Percentiles rank a stretch among this genome's conserved stretches.
phyloP scores from a whole-genome alignment of 192 early-diverging fungal species.

The Coemansia sp. region DNA sequence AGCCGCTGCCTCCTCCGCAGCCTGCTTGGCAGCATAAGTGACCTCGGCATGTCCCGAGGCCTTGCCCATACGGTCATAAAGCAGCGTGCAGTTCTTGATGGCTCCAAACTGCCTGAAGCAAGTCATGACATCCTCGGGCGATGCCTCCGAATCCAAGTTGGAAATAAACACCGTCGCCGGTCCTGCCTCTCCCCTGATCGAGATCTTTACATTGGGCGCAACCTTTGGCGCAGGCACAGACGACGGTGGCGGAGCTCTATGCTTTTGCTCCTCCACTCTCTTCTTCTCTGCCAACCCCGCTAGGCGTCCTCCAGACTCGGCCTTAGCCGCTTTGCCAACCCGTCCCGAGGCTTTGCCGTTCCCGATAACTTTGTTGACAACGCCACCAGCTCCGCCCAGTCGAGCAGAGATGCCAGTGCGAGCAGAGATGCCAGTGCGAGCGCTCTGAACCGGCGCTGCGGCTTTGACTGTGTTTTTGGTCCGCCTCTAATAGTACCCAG shows the following conservation, averaged over 20 bases:
- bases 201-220: slow-evolving; percentile 22
- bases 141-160: slow-evolving; percentile 54
- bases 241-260: no score
- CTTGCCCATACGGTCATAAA: slow-evolving; percentile 47
- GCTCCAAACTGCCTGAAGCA: slow-evolving; percentile 58
- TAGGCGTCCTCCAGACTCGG: slow-evolving; percentile 18
- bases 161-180: slow-evolving; percentile 50
- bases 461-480: slow-evolving; percentile 30
- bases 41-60: slow-evolving; percentile 55
- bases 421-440: slow-evolving; percentile 16
- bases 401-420: slow-evolving; percentile 20
- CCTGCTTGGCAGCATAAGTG: slow-evolving; percentile 37
- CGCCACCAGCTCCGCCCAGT: slow-evolving; percentile 15
- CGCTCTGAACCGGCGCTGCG: slow-evolving; percentile 8
- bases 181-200: slow-evolving; percentile 49
- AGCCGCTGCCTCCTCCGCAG: slow-evolving; percentile 46
- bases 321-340: slow-evolving; percentile 17
- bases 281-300: slow-evolving; percentile 26
- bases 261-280: background rate
- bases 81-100: slow-evolving; percentile 46
- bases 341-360: slow-evolving; percentile 3
- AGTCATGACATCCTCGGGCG: slow-evolving; percentile 55
- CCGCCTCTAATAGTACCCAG: slow-evolving; percentile 23
- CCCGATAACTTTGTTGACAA: slow-evolving; percentile 1
- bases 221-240: background rate